Conservation (phyloP, 179 eudicot species). For the Heliamphora pulchella region DNA sequence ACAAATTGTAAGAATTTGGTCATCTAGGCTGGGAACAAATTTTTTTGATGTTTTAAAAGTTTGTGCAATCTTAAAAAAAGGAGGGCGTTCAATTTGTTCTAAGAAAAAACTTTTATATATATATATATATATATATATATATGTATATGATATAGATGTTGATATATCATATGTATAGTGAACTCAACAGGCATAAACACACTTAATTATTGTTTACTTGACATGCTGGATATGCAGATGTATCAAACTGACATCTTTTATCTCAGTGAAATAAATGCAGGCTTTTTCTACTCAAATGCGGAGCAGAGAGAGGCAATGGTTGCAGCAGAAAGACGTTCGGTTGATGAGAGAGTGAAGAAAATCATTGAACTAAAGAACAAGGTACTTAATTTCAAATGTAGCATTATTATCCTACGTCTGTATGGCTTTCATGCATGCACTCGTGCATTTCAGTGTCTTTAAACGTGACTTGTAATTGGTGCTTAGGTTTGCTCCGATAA, state of each 20-base stretch:
- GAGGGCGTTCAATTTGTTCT: background rate
- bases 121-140: too few relatives aligned
- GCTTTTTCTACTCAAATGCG: slow-evolving; percentile 94
- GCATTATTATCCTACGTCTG: background rate
- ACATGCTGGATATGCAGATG: slow-evolving; percentile 3
- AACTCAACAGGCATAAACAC: too few relatives aligned
- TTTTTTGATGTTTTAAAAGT: background rate
- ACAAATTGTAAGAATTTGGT: background rate
- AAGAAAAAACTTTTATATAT: too few relatives aligned
- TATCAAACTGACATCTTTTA: slow-evolving; percentile 17
- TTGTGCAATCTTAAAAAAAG: background rate
- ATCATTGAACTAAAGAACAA: slow-evolving; percentile 81
- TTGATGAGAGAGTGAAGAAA: slow-evolving; percentile 85
- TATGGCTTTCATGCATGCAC: background rate
- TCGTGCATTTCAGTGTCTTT: background rate
- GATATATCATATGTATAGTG: too few relatives aligned
- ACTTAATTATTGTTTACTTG: background rate
- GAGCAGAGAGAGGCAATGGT: slow-evolving; percentile 98
- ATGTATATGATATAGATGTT: too few relatives aligned
- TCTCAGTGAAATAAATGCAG: slow-evolving; percentile 94
- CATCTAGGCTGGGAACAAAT: background rate
- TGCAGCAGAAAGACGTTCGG: slow-evolving; percentile 91
- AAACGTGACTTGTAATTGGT: background rate
- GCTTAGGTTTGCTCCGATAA: slow-evolving; percentile 69
- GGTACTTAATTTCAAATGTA: slow-evolving; percentile 31